A percentile compares a stretch with the other conserved stretches of the same genome.
Conservation (phyloP, 176 grass and related monocot genomes). For the Aechmea fasciata region DNA sequence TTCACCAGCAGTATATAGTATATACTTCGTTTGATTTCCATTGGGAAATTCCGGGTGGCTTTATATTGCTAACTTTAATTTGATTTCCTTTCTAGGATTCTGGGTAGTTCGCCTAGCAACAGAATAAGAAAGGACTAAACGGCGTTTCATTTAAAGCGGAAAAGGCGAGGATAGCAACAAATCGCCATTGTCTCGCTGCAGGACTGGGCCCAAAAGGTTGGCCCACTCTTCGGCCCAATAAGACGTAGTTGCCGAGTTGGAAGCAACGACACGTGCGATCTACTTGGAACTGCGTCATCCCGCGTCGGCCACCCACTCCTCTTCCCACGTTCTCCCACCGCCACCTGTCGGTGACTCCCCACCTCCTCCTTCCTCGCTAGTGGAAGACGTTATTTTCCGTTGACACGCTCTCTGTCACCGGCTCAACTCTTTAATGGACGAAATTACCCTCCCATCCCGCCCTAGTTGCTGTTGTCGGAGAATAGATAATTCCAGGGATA, state of each 20-base stretch:
- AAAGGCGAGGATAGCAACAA: no score
- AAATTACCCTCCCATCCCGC: background rate
- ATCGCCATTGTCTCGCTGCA: no score
- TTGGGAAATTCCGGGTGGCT: no score
- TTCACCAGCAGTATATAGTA: no score
- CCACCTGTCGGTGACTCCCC: conserved; percentile 22
- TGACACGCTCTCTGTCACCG: conserved; percentile 1
- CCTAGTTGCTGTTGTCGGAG: background rate
- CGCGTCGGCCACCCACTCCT: conserved; percentile 2
- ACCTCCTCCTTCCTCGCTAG: background rate
- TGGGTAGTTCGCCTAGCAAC: no score
- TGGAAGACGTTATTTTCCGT: conserved; percentile 24
- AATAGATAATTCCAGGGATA: background rate
- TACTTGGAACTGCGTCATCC: conserved; percentile 36
- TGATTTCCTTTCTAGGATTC: no score
- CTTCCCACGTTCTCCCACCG: conserved; percentile 21
- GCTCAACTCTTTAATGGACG: background rate
- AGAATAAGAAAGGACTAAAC: no score
- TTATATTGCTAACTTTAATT: no score
- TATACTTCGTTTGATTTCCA: no score
- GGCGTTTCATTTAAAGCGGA: no score
- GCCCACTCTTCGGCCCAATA: background rate
- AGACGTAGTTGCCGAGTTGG: background rate
- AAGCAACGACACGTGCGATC: conserved; percentile 49
- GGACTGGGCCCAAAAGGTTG: background rate